A percentile compares a stretch with the other conserved stretches of the same genome.
These are phyloP conservation scores for Bacterosira constricta DNA, from an alignment of 108 stramenopile genomes.

Conservation along the genomic window DNA sequence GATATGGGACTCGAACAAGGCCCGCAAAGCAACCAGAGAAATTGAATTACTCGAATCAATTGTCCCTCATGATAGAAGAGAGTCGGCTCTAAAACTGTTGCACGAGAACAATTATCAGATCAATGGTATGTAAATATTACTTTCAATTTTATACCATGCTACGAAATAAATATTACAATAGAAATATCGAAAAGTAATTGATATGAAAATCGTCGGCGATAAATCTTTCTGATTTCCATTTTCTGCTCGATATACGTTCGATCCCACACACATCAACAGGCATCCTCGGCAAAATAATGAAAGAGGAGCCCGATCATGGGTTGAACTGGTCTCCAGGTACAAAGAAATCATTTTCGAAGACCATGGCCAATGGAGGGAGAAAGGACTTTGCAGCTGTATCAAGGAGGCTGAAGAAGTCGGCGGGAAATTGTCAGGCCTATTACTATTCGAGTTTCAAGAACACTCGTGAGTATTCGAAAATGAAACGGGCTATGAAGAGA, in stretches of 20 bases:
- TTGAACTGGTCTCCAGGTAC: conserved; percentile 17
- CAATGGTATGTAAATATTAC: conserved; percentile 3
- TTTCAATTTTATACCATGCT: no score
- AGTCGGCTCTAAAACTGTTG: conserved; percentile 25
- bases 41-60: conserved; percentile 16
- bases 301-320: conserved; percentile 1
- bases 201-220: no score
- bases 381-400: conserved; percentile 15
- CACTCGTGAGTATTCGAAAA: conserved; percentile 5
- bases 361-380: conserved; percentile 5
- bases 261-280: neutral
- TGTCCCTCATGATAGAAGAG: conserved; percentile 34
- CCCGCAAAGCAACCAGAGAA: neutral
- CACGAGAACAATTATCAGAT: conserved; percentile 26
- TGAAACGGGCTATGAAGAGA: conserved; percentile 9
- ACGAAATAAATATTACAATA: no score
- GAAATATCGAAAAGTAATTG: no score
- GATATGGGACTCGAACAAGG: conserved; percentile 20
- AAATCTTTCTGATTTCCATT: no score
- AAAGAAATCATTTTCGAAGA: conserved; percentile 9
- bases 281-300: conserved; percentile 20
- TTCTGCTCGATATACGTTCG: no score
- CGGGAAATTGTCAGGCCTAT: conserved; percentile 21
- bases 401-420: neutral
- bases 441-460: conserved; percentile 33